phyloP scores from a whole-genome alignment of 768 basidiomycete species.

The Rhizopogon sp. region DNA sequence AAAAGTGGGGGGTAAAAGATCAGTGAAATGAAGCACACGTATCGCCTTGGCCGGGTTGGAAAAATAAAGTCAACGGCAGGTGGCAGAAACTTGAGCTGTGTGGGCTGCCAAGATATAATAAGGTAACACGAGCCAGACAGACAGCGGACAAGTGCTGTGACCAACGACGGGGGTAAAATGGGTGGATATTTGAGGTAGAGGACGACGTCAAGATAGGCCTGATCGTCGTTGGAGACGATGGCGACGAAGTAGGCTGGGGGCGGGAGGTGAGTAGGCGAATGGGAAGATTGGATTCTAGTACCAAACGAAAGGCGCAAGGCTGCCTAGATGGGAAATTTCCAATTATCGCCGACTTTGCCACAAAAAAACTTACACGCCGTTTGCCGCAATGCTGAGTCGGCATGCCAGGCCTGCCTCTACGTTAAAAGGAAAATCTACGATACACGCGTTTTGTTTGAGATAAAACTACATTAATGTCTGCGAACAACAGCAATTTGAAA shows the following conservation, averaged over 20 bases:
- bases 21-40: background rate
- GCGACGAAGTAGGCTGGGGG: background rate
- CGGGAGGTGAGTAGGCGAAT: background rate
- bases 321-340: constrained; percentile 32
- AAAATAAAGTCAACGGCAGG: constrained; percentile 7
- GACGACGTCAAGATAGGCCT: constrained; percentile 3
- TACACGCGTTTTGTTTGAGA: background rate
- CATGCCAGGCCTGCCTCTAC: background rate
- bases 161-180: background rate
- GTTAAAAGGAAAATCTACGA: background rate
- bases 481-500: constrained; percentile 82
- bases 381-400: constrained; percentile 12
- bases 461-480: constrained; percentile 40
- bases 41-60: constrained; percentile 1
- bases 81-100: constrained; percentile 9
- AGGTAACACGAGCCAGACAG: constrained; percentile 2
- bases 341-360: constrained; percentile 13
- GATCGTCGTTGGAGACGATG: constrained; percentile 1
- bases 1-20: background rate
- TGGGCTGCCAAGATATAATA: constrained; percentile 11
- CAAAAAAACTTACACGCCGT: constrained; percentile 26
- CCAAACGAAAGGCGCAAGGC: constrained; percentile 29
- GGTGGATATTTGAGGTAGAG: constrained; percentile 5
- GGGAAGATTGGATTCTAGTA: constrained; percentile 21
- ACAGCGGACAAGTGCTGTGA: constrained; percentile 1